Evolutionary conservation across 1,139 yeast genomes (phyloP).

Genomic region (Taphrina wiesneri): DNA sequence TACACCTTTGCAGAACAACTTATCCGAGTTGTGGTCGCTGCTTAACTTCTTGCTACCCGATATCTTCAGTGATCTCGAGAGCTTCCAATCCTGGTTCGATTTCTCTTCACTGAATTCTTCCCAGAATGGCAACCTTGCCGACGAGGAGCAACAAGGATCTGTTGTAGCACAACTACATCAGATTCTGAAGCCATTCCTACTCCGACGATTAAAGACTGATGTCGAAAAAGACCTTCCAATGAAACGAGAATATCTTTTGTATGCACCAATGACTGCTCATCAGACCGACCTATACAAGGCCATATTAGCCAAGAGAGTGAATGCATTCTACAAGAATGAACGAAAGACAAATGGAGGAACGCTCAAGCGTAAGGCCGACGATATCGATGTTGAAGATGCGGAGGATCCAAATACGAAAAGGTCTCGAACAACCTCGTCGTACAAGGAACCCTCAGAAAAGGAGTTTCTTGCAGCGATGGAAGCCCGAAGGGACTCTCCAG

Average conservation of each 20-base stretch:
- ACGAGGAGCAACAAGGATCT: conserved; percentile 62
- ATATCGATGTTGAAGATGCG: conserved; percentile 1
- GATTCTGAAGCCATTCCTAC: conserved; percentile 79
- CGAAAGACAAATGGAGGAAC: neutral
- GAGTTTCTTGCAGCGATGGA: conserved; percentile 16
- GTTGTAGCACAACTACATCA: conserved; percentile 78
- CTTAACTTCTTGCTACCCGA: conserved; percentile 88
- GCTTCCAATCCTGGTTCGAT: conserved; percentile 93
- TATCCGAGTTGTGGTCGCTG: conserved; percentile 51
- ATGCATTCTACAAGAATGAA: conserved; percentile 1
- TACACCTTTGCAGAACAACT: conserved; percentile 36
- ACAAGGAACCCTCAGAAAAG: conserved; percentile 24
- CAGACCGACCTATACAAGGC: conserved; percentile 68
- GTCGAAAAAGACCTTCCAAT: conserved; percentile 75
- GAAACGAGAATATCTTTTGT: conserved; percentile 82
- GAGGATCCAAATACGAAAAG: conserved; percentile 10
- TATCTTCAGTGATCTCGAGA: conserved; percentile 74
- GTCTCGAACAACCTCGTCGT: neutral
- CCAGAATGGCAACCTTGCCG: conserved; percentile 48
- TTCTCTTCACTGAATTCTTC: conserved; percentile 55
- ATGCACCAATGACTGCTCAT: conserved; percentile 62
- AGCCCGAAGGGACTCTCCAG: neutral
- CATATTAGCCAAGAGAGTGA: conserved; percentile 53
- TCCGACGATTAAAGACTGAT: conserved; percentile 74
- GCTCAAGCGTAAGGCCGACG: conserved; percentile 14